Percentiles rank a stretch among this genome's conserved stretches.
Evolutionary conservation across 352 stramenopile species (phyloP).

Genomic region (Halophytophthora batemanensis): DNA sequence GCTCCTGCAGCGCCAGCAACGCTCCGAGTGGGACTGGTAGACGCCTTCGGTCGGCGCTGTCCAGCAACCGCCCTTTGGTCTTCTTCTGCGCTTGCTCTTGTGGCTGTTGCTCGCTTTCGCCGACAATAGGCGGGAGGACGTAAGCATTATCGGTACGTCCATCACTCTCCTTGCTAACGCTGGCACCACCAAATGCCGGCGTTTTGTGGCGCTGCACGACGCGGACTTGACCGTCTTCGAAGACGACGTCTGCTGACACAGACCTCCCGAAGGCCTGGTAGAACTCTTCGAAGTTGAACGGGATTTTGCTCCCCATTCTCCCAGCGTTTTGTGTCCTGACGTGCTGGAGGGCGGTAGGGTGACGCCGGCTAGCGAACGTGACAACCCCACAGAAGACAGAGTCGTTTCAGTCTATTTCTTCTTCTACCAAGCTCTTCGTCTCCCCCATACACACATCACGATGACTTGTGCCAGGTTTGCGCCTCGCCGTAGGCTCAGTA

Average conservation of each 20-base stretch:
- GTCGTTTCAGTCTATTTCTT: slow-evolving; percentile 26
- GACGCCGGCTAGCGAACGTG: slow-evolving; percentile 2
- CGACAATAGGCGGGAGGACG: not conserved
- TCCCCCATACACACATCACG: not conserved
- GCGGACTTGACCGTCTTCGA: slow-evolving; percentile 37
- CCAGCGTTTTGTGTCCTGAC: not conserved
- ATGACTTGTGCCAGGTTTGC: too few relatives aligned
- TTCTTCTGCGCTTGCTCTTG: slow-evolving; percentile 6
- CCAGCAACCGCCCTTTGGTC: slow-evolving; percentile 22
- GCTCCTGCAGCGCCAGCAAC: slow-evolving; percentile 45
- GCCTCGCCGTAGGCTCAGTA: too few relatives aligned
- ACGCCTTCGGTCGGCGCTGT: slow-evolving; percentile 21
- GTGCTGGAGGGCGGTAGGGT: not conserved
- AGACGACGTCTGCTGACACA: slow-evolving; percentile 36
- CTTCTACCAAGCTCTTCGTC: not conserved
- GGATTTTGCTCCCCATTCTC: slow-evolving; percentile 13
- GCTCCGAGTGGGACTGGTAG: slow-evolving; percentile 41
- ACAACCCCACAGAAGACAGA: not conserved
- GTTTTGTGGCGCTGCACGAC: slow-evolving; percentile 26
- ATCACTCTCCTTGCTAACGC: too few relatives aligned
- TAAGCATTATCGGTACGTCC: not conserved
- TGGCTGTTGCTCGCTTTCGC: slow-evolving; percentile 1
- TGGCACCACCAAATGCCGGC: not conserved
- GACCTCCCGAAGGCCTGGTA: slow-evolving; percentile 65
- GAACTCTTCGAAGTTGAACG: slow-evolving; percentile 63